Base-by-base conservation (phyloP, 2,329 filamentous ascomycete species). In the Rutstroemia sp. region DNA sequence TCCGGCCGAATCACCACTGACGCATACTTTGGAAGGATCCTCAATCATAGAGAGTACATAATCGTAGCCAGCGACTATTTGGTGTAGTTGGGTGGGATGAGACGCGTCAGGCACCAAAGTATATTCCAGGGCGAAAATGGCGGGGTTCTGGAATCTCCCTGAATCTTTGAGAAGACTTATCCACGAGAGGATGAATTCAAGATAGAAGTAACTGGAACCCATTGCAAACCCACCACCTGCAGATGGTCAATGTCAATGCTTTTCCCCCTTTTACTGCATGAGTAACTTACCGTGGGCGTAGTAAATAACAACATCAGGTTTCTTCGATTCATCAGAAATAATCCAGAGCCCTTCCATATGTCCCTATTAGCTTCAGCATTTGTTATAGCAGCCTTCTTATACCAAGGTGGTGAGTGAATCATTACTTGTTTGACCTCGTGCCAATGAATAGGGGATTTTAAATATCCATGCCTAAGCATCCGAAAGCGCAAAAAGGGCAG, bases 191-290 rank as follows among this genome's bases (percentile, higher is more conserved):
- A 95, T 76, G 63, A 92, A 94, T 65, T 95, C 90, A 38, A 92
- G 79, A 69, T 95, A 95, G 70, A 95, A 95, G 72, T 87, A 88
- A 17, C 80, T 76, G 12, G 87, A 90, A 3, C 89, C 90, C 84
- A 95, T 88, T 6, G 83, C 82, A 69, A 95, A 94, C 0, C 90
- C 90, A 21, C 90, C 90, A 16, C 87, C 84, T 87, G n/a, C 5
- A 3, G 27, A 39, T 27, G 10, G 46, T 51, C 40, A 47, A 23
- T 17, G 25, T 38, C 10, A 16, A 48, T 14, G 50, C 25, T 42
- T 4, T 34, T 7, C n/a, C 4, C 51, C 39, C 38, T 47, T 47
- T 14, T 12, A 47, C 39, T 42, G 4, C 7, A 17, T 34, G 30
- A 7, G 30, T 30, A 12, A 62, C 76, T 63, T 72, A 86, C 87